Evolutionary conservation across 352 stramenopile species (phyloP), one percentile per base, ranked within the genome.

Genomic region (Paralagenidium karlingii): DNA sequence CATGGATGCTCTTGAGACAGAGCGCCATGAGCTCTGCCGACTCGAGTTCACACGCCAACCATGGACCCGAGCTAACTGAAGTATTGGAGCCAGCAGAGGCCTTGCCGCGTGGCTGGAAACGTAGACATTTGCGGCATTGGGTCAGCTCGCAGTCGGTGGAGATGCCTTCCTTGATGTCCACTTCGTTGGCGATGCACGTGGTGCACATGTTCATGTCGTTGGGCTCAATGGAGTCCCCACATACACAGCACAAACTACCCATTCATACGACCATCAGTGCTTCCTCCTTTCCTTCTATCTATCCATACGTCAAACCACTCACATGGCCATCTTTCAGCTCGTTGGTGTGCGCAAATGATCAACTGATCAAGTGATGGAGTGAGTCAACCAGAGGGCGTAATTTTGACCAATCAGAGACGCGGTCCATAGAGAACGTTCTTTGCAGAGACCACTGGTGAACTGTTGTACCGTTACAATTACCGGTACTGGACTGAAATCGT

Each of bases 151-250:
- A 47, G 20, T 61, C 40, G 6, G 67, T 61, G 20, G 61, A 45
- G 34, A 89, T 85, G 45, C 68, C 70, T 45, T 89, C 71, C 26
- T 67, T 41, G 32, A 89, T 70, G 53, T 89, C 60, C 26, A 83
- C 67, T 37, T 86, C 61, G n/a, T 33, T 51, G 13, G 67, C 68
- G 25, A 84, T 57, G 51, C 75, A 89, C 10, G 59, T 53, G 38
- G 47, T 45, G 63, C 75, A 89, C 75, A 86, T 89, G 58, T 85
- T 86, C 43, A 82, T 51, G 8, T 64, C 57, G 36, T 89, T 89
- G 38, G 69, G 55, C 52, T 84, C 70, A 46, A 89, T 86, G 36
- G 67, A 48, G 8, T 57, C 48, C 39, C 69, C 69, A 47, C 69
- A 83, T 43, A 80, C 59, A 34, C 69, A 83, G 41, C 67, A 83